phyloP scores from a whole-genome alignment of 2,329 filamentous ascomycete genomes.

The Claviceps sp. region DNA sequence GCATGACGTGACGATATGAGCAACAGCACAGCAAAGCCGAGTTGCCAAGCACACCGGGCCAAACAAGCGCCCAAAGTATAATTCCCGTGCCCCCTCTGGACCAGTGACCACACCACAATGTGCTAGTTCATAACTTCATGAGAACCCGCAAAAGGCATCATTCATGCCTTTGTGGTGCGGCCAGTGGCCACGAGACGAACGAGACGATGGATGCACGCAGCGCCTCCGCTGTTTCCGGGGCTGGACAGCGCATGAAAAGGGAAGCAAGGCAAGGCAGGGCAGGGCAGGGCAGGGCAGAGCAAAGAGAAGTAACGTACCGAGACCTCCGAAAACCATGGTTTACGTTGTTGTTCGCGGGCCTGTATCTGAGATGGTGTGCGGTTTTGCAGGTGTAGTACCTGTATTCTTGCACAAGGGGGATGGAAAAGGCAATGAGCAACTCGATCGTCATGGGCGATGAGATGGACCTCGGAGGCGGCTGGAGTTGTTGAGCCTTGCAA shows the following conservation, averaged over 20 bases:
- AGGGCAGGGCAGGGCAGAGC: background rate
- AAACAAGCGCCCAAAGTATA: background rate
- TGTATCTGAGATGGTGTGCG: no score
- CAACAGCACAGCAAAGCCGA: background rate
- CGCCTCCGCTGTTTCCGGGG: no score
- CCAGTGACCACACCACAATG: background rate
- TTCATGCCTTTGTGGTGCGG: background rate
- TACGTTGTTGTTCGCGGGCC: background rate
- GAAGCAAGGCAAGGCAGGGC: background rate
- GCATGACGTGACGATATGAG: background rate
- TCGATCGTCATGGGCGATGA: no score
- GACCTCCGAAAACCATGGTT: conserved; percentile 3
- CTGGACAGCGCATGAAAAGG: background rate
- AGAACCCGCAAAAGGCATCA: background rate
- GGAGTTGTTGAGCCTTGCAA: no score
- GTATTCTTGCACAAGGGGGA: background rate
- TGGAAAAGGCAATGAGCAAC: background rate
- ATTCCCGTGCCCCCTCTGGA: background rate
- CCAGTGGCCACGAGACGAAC: no score
- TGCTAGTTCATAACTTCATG: background rate
- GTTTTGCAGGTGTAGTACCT: no score
- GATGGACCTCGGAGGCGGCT: no score
- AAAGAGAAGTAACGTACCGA: background rate
- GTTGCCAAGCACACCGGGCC: background rate
- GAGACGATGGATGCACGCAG: no score